A percentile compares a stretch with the other conserved stretches of the same genome.
Conservation (phyloP, 306 rosid genomes). For the Astragalus membranaceus region DNA sequence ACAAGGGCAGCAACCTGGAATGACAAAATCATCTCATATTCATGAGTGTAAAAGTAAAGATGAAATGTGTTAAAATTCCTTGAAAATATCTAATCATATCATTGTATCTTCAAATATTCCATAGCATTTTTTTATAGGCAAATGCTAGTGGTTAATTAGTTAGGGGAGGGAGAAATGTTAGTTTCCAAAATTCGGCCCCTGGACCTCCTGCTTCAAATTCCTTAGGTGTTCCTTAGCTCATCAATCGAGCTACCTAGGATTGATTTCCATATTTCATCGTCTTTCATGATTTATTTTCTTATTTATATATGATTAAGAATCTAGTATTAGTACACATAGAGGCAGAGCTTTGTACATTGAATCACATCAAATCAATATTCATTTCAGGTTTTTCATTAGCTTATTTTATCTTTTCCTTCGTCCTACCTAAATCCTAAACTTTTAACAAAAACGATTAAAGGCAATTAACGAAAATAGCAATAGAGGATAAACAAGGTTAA, state of each 20-base stretch:
- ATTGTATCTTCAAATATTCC: background rate
- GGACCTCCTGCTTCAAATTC: too few species aligned
- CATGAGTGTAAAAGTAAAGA: background rate
- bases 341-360: background rate
- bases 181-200: too few species aligned
- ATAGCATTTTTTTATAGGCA: background rate
- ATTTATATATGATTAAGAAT: background rate
- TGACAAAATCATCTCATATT: slow-evolving; percentile 10
- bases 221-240: too few species aligned
- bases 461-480: background rate
- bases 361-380: background rate
- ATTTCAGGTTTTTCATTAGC: background rate
- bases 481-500: background rate
- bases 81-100: background rate
- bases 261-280: background rate
- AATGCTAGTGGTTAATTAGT: too few species aligned
- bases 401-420: background rate
- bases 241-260: background rate
- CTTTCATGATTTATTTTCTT: background rate
- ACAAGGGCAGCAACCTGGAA: slow-evolving; percentile 90
- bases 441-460: background rate
- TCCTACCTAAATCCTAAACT: background rate
- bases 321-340: background rate
- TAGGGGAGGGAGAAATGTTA: too few species aligned
- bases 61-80: background rate